Evolutionary conservation across 805 yeast genomes (phyloP).

Genomic region (Ogataea nitratoaversa): DNA sequence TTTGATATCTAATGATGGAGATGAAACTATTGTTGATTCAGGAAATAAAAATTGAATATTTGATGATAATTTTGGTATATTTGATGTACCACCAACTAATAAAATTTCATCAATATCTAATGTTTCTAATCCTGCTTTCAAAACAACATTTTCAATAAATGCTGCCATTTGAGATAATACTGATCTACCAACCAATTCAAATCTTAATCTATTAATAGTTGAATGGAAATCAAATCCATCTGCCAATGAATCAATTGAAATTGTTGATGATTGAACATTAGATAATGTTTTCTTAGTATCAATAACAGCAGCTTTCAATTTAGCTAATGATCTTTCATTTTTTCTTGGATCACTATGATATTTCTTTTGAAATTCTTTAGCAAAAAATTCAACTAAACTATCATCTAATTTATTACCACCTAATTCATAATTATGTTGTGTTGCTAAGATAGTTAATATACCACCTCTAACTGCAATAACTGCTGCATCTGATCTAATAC

Average conservation of each 20-base stretch:
- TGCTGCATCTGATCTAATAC: conserved; percentile 92
- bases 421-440: conserved; percentile 73
- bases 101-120: conserved; percentile 87
- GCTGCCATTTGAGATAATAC: conserved; percentile 71
- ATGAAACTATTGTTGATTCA: conserved; percentile 64
- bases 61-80: conserved; percentile 84
- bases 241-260: conserved; percentile 91
- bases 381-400: conserved; percentile 75
- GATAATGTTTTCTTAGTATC: conserved; percentile 87
- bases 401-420: conserved; percentile 89
- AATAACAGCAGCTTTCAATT: conserved; percentile 78
- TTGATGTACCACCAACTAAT: conserved; percentile 89
- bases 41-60: conserved; percentile 76
- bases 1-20: conserved; percentile 76
- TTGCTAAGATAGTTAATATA: conserved; percentile 79
- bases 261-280: conserved; percentile 81
- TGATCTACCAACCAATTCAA: conserved; percentile 78
- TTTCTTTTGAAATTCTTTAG: conserved; percentile 92
- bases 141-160: conserved; percentile 70
- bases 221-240: conserved; percentile 94
- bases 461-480: conserved; percentile 93
- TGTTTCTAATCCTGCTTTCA: conserved; percentile 79
- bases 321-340: conserved; percentile 82
- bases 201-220: conserved; percentile 89
- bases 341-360: conserved; percentile 73